Percentiles rank a stretch among this genome's conserved stretches.
phyloP scores from a whole-genome alignment of 495 filamentous ascomycete genomes.

The Daldinia loculata region DNA sequence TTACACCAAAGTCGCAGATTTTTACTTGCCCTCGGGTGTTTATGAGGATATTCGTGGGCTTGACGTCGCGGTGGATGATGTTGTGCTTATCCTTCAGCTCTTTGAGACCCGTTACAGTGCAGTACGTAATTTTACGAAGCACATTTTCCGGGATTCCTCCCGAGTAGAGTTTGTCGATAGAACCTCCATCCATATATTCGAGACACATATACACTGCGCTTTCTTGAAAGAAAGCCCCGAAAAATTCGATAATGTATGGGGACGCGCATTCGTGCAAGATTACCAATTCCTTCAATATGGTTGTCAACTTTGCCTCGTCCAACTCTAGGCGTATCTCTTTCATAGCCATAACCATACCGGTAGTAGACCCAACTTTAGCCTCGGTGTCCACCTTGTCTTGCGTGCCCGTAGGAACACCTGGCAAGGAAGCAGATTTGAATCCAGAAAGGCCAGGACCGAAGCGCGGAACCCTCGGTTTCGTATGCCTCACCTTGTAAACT shows the following conservation, averaged over 20 bases:
- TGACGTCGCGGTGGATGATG: conserved; percentile 98
- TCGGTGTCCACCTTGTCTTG: conserved; percentile 45
- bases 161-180: conserved; percentile 95
- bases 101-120: conserved; percentile 91
- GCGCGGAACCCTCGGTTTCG: conserved; percentile 76
- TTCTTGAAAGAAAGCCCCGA: conserved; percentile 98
- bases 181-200: conserved; percentile 99
- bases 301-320: conserved; percentile 94
- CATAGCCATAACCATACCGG: conserved; percentile 95
- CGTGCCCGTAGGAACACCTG: conserved; percentile 44
- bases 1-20: conserved; percentile 98
- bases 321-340: conserved; percentile 98
- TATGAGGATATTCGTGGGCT: conserved; percentile 95
- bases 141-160: conserved; percentile 90
- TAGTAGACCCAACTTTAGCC: conserved; percentile 47
- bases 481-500: conserved; percentile 94
- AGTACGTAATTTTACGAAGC: conserved; percentile 89
- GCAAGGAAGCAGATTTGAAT: conserved; percentile 55
- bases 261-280: conserved; percentile 95
- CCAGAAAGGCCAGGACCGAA: conserved; percentile 79
- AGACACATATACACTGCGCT: conserved; percentile 99
- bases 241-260: conserved; percentile 98
- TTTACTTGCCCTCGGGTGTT: conserved; percentile 93
- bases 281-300: conserved; percentile 98
- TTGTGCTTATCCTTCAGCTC: conserved; percentile 97